Base-by-base conservation (phyloP, 495 filamentous ascomycete genomes). In the Talaromyces borbonicus region DNA sequence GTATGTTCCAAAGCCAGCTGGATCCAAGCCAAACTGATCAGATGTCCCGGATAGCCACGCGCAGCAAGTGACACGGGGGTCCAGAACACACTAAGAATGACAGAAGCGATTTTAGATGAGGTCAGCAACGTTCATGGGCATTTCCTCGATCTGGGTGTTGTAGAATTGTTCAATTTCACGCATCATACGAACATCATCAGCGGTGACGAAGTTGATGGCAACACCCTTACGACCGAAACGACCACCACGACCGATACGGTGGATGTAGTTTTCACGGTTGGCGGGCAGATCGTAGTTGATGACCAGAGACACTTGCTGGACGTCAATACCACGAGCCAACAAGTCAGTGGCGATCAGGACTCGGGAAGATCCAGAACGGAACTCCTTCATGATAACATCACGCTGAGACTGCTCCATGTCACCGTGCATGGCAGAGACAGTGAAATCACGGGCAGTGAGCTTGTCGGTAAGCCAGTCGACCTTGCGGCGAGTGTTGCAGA, bases 221-320 rank as follows among this genome's bases (percentile, higher is more conserved):
- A 98, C 92, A 83, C 92, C 92, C 79, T 98, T 98, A 63, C 92
- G 86, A 66, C 92, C 92, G 73, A 98, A 98, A 77, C 92, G 87
- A 68, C 92, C 92, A 67, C 89, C 87, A 75, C 92, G 89, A 75
- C 92, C 92, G 61, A 98, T 98, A 57, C 92, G 83, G 73, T 98
- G 92, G 70, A 98, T 98, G 83, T 98, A 98, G 78, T 98, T 98
- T 74, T 98, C 92, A 62, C 92, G 87, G 75, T 98, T 98, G 67
- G 87, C 85, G 46, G 92, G 92, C 14, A 98, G 76, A 66, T 98
- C 92, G 72, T 98, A 98, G 79, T 98, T 98, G 79, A 98, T 98
- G 71, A 98, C 92, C 61, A 98, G 77, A 50, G 90, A 95, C 43
- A 98, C 92, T 70, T 98, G 92, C 73, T 98, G 92, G 51, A 98